phyloP scores from a whole-genome alignment of 2,329 filamentous ascomycete genomes.

The Spiromastix sp. region DNA sequence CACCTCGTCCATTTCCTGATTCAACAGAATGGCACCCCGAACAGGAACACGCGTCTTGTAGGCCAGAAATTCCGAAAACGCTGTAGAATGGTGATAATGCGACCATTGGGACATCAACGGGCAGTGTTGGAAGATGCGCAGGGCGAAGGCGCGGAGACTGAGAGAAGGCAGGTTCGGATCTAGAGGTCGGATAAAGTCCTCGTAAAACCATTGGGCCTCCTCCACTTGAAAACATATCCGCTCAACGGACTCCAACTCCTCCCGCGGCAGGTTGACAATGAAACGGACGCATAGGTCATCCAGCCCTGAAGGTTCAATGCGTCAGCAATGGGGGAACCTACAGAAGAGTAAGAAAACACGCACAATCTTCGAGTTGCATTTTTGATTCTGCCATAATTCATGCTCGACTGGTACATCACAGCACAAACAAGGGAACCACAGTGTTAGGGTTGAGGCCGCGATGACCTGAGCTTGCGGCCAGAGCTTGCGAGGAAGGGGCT shows the following conservation, averaged over 20 bases:
- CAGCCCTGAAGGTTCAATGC: conserved; percentile 52
- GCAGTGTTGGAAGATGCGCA: conserved; percentile 88
- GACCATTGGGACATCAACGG: conserved; percentile 77
- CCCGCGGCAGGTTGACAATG: conserved; percentile 88
- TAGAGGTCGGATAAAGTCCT: conserved; percentile 92
- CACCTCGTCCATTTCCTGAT: conserved; percentile 85
- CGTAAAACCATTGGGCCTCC: conserved; percentile 99
- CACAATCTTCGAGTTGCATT: conserved; percentile 87
- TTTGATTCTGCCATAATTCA: conserved; percentile 63
- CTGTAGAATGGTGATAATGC: conserved; percentile 63
- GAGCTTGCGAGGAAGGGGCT: too few relatives aligned
- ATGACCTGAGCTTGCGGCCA: too few relatives aligned
- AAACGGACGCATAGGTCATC: conserved; percentile 98
- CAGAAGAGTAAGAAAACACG: conserved; percentile 23
- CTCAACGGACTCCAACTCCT: conserved; percentile 80
- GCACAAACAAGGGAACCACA: conserved; percentile 9
- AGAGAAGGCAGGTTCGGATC: conserved; percentile 78
- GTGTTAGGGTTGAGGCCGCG: too few relatives aligned
- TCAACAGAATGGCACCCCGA: conserved; percentile 84
- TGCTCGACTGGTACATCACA: conserved; percentile 53
- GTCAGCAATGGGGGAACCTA: conserved; percentile 2
- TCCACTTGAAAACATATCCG: conserved; percentile 98
- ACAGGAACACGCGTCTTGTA: conserved; percentile 96
- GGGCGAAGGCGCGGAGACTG: conserved; percentile 72
- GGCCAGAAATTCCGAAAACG: conserved; percentile 82